Base-by-base conservation (phyloP, 163 green algal genomes). In the Scenedesmus sp. region DNA sequence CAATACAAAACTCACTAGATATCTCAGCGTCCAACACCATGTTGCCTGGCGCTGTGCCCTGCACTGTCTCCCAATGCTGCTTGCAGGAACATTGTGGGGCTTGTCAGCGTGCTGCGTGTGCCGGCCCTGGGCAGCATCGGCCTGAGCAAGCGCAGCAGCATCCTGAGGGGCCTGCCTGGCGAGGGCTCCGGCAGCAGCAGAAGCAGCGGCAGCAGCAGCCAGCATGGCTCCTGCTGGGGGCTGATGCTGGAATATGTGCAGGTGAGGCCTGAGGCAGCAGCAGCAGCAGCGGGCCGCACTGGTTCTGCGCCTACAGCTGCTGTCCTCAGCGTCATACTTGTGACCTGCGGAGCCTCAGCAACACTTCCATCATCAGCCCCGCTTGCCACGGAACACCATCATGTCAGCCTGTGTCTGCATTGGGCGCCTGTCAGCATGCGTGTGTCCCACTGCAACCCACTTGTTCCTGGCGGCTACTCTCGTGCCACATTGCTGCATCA, bases 171-270 rank as follows among this genome's bases (percentile, higher is more conserved):
- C 54, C 20, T 86, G 82, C 4, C 83, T 60, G 70, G 34, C 34
- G 34, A 46, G 34, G 34, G 34, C 34, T 46, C 34, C 34, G 34
- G 34, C 34, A 46, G 34, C 34, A 6, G 70, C 70, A 81, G 16
- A 6, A 23, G 86, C 34, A 59, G 13, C 54, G 59, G 67, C 66
- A 56, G 55, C 54, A 60, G 46, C 55, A 34, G 66, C 66, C 66
- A 56, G 13, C 67, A 56, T 7, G 66, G 86, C 54, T 90, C 34
- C 0, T 67, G 13, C 52, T 90, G 86, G 86, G 66, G 52, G 3
- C 66, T 90, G 86, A 67, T 90, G 86, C 66, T 90, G 62, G 86
- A 90, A 16, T 83, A 90, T 55, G 34, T 84, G 55, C 52, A 83
- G 85, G 85, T 89, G 54, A 6, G 77, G n/a, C 15, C 74, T 55